Percentiles rank a stretch among this genome's conserved stretches.
Conservation (phyloP, 2,329 filamentous ascomycete species). For the Colletotrichum sp. region DNA sequence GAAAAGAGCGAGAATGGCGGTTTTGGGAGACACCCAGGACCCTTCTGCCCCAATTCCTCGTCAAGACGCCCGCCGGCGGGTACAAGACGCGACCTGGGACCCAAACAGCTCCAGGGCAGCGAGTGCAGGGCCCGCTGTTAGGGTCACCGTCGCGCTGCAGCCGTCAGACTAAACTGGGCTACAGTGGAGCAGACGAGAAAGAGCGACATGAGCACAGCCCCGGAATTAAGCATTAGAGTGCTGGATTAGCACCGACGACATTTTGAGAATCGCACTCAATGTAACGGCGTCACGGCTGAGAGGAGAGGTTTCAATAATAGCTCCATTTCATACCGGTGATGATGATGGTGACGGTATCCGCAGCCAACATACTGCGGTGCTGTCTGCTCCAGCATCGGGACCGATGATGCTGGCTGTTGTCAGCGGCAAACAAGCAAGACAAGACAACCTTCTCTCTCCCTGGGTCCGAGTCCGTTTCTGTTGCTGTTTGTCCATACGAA, state of each 20-base stretch:
- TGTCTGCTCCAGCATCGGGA: not conserved
- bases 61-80: not conserved
- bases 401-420: not conserved
- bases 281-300: not conserved
- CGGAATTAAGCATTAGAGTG: not conserved
- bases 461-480: not conserved
- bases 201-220: slow-evolving; percentile 6
- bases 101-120: not conserved
- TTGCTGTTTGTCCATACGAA: not conserved
- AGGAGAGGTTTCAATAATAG: not conserved
- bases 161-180: not conserved
- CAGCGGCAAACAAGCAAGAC: not conserved
- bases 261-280: not conserved
- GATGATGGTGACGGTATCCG: not conserved
- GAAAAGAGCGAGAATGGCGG: not conserved
- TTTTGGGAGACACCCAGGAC: not conserved
- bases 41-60: not conserved
- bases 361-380: not conserved
- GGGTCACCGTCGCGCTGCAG: slow-evolving; percentile 1
- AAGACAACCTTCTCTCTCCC: not conserved
- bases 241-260: not conserved
- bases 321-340: not conserved
- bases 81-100: not conserved
- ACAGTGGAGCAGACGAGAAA: not conserved
- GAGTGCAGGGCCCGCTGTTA: not conserved